Conservation (phyloP, 2,329 filamentous ascomycete genomes). For the Stagonosporopsis chrysanthemi region DNA sequence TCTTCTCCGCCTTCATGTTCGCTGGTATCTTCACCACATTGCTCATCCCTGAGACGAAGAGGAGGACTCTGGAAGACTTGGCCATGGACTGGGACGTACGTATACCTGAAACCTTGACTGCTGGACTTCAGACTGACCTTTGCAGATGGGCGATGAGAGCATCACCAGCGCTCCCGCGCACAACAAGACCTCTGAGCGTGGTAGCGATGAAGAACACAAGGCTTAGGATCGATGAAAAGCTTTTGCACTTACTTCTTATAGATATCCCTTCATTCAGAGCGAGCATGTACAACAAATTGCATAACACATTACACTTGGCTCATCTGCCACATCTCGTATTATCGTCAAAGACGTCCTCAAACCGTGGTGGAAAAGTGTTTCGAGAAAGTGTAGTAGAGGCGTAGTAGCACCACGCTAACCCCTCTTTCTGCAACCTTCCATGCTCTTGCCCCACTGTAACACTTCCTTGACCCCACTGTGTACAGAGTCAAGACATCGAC, state of each 20-base stretch:
- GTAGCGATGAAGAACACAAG: too few species aligned
- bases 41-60: slow-evolving; percentile 78
- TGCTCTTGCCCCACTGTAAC: background rate
- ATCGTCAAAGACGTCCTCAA: background rate
- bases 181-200: too few species aligned
- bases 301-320: background rate
- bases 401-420: background rate
- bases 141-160: slow-evolving; percentile 30
- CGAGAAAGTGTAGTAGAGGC: too few species aligned
- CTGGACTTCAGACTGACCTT: too few species aligned
- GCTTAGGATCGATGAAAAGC: slow-evolving; percentile 1
- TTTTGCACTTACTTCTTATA: slow-evolving; percentile 1
- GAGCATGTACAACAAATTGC: slow-evolving; percentile 8
- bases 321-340: background rate
- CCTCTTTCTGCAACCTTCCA: background rate
- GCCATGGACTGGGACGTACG: slow-evolving; percentile 50
- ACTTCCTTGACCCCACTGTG: background rate
- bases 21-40: slow-evolving; percentile 72
- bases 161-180: too few species aligned
- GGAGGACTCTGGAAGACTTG: slow-evolving; percentile 75
- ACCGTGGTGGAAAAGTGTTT: background rate
- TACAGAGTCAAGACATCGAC: background rate
- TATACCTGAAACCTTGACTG: background rate
- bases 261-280: slow-evolving; percentile 13
- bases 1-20: slow-evolving; percentile 83